A percentile compares a stretch with the other conserved stretches of the same genome.
Conservation (phyloP, 352 stramenopile genomes). For the Heterotrichella gracilis region DNA sequence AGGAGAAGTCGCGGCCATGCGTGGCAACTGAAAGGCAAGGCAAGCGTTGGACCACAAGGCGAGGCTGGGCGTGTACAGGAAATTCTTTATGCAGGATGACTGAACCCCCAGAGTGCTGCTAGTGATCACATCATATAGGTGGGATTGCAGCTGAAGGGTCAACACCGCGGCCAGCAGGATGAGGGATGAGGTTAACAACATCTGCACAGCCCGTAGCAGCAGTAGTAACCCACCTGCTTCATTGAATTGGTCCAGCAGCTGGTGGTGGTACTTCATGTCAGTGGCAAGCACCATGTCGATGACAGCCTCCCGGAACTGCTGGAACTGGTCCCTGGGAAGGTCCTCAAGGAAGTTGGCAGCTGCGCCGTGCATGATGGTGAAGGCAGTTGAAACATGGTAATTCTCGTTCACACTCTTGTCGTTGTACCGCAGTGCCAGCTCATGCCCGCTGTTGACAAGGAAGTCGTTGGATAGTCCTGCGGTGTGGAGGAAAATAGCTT, state of each 20-base stretch:
- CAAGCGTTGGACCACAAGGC: slow-evolving; percentile 14
- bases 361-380: slow-evolving; percentile 32
- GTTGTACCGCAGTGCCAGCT: slow-evolving; percentile 43
- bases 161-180: too few relatives aligned
- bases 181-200: too few relatives aligned
- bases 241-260: slow-evolving; percentile 45
- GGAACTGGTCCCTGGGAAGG: slow-evolving; percentile 36
- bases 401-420: slow-evolving; percentile 48
- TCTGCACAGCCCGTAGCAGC: background rate
- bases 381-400: slow-evolving; percentile 45
- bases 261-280: slow-evolving; percentile 51
- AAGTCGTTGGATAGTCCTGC: slow-evolving; percentile 49
- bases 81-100: background rate
- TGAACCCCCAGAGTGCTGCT: background rate
- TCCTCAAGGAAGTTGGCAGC: slow-evolving; percentile 43
- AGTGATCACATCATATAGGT: background rate
- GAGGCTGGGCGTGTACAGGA: slow-evolving; percentile 12
- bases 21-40: slow-evolving; percentile 16
- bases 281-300: slow-evolving; percentile 45
- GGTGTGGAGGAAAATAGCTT: too few relatives aligned
- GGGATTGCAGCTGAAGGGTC: too few relatives aligned
- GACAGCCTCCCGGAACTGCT: background rate
- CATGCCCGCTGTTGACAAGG: slow-evolving; percentile 26
- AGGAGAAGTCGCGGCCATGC: slow-evolving; percentile 18
- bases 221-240: background rate